Conservation (phyloP, 2,329 filamentous ascomycete genomes). For the Lecanoromycetidae sp. region DNA sequence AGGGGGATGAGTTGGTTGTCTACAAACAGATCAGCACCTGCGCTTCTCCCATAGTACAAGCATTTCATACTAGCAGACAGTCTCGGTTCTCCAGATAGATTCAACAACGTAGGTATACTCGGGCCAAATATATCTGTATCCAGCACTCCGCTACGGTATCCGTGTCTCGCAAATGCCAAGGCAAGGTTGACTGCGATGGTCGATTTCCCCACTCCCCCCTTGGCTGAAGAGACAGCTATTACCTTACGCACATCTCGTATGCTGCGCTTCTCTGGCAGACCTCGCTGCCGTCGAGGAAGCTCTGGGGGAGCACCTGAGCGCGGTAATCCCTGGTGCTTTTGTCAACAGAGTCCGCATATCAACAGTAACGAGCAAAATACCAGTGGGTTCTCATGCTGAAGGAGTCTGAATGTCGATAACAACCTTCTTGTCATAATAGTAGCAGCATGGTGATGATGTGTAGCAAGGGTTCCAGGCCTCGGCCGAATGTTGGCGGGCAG, state of each 20-base stretch:
- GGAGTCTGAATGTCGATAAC: conserved; percentile 43
- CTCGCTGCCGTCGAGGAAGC: conserved; percentile 64
- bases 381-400: conserved; percentile 77
- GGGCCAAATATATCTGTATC: conserved; percentile 97
- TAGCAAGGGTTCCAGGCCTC: not conserved
- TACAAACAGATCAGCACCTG: conserved; percentile 24
- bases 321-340: conserved; percentile 61
- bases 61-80: conserved; percentile 52
- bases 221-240: conserved; percentile 94
- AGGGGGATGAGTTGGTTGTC: conserved; percentile 74
- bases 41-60: not conserved
- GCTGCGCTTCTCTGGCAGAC: conserved; percentile 65
- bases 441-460: not conserved
- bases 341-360: too few relatives aligned
- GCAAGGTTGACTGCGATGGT: conserved; percentile 82
- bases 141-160: conserved; percentile 72
- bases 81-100: conserved; percentile 66
- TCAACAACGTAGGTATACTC: conserved; percentile 79
- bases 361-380: conserved; percentile 35
- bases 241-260: conserved; percentile 80
- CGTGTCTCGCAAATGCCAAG: conserved; percentile 69
- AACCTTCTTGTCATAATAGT: conserved; percentile 20
- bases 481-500: not conserved
- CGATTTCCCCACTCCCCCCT: conserved; percentile 96
- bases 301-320: conserved; percentile 39